These are phyloP conservation scores for Globisporangium nagaii DNA, from an alignment of 352 stramenopile genomes.

Conservation along the genomic window DNA sequence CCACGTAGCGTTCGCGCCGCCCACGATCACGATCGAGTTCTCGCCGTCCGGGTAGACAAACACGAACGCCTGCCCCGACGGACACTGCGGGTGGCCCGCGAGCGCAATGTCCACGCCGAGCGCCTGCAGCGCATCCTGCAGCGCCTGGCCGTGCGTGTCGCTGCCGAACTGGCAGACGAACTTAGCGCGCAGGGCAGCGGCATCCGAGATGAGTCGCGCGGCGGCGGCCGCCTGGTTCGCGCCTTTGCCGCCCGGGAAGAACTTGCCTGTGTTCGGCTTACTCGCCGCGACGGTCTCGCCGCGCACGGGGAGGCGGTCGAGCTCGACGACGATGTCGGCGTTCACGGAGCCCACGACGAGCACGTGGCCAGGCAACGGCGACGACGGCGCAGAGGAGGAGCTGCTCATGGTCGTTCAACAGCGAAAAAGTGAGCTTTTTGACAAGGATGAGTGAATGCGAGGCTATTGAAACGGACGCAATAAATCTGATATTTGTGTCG, in stretches of 20 bases:
- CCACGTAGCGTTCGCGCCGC: slow-evolving; percentile 70
- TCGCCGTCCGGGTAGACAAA: slow-evolving; percentile 79
- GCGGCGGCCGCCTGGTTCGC: slow-evolving; percentile 73
- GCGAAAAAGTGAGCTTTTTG: too few relatives aligned
- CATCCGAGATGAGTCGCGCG: slow-evolving; percentile 33
- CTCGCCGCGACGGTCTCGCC: slow-evolving; percentile 61
- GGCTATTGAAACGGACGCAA: too few relatives aligned
- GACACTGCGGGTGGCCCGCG: slow-evolving; percentile 28
- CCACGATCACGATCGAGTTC: slow-evolving; percentile 84
- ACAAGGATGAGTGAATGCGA: too few relatives aligned
- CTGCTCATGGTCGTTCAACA: slow-evolving; percentile 14
- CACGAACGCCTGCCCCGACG: slow-evolving; percentile 77
- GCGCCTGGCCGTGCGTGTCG: slow-evolving; percentile 46
- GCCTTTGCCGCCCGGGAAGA: slow-evolving; percentile 71
- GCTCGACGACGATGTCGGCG: slow-evolving; percentile 73
- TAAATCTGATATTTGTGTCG: too few relatives aligned
- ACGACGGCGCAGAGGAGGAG: not conserved
- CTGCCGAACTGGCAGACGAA: slow-evolving; percentile 76
- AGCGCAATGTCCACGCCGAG: slow-evolving; percentile 34
- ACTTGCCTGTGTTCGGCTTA: slow-evolving; percentile 53
- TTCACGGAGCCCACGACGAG: slow-evolving; percentile 83
- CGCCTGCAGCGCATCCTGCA: slow-evolving; percentile 30
- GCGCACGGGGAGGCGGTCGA: slow-evolving; percentile 54
- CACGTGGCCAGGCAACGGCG: slow-evolving; percentile 18
- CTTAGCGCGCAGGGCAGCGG: slow-evolving; percentile 13